Evolutionary conservation across 1,284 basidiomycete species (phyloP).

Genomic region (Earliella scabrosa): DNA sequence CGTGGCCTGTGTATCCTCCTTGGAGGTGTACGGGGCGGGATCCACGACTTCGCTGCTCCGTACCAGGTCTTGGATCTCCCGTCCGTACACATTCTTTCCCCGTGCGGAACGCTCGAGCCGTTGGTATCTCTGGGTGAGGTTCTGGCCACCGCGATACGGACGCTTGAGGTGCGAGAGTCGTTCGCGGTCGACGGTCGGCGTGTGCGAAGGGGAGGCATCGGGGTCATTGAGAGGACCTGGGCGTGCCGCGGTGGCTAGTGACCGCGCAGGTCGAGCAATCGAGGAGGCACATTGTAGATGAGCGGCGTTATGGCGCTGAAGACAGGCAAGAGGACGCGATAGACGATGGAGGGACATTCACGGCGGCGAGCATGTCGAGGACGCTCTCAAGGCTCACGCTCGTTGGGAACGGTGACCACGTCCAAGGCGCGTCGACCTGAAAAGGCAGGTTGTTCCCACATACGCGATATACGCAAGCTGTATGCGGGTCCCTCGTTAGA

Average conservation of each 20-base stretch:
- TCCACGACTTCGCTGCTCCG: constrained; percentile 14
- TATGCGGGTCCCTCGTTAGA: constrained; percentile 5
- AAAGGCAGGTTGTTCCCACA: constrained; percentile 18
- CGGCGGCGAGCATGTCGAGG: constrained; percentile 22
- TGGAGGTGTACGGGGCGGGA: constrained; percentile 9
- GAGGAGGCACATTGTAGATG: background rate
- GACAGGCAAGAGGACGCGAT: constrained; percentile 9
- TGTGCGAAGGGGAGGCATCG: constrained; percentile 1
- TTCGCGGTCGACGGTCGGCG: constrained; percentile 10
- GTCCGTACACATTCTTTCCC: constrained; percentile 45
- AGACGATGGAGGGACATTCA: constrained; percentile 22
- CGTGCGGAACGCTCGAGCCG: constrained; percentile 58
- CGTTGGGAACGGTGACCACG: too few species aligned
- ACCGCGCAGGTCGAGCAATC: background rate
- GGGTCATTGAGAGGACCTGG: constrained; percentile 9
- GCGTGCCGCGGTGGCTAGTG: background rate
- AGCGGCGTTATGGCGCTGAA: background rate
- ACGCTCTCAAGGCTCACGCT: constrained; percentile 8
- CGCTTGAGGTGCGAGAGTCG: constrained; percentile 21
- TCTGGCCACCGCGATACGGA: constrained; percentile 44
- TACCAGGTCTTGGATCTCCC: constrained; percentile 34
- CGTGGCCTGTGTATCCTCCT: constrained; percentile 9
- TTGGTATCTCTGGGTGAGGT: constrained; percentile 55
- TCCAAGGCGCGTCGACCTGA: too few species aligned
- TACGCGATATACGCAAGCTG: constrained; percentile 12